Evolutionary conservation across 176 grass and related monocot genomes (phyloP), one percentile per base, ranked within the genome.

Genomic region (Eremochloa ophiuroides): DNA sequence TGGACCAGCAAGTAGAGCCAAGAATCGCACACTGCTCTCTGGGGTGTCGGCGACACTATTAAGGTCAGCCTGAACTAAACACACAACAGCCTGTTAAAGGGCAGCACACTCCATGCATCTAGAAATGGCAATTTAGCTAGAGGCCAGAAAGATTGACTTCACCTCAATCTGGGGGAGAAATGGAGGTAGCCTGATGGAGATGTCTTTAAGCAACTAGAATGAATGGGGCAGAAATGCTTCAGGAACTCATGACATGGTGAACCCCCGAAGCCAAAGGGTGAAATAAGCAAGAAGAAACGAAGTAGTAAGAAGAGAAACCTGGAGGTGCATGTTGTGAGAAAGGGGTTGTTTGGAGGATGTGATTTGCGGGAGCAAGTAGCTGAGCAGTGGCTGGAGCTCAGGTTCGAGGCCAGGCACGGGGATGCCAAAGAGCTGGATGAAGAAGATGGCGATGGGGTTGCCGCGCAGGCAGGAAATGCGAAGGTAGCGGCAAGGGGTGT

Each of bases 91-190:
- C 1, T 12, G 50, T 68, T 79, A 79, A 80, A 67, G 29, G 29
- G 47, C 39, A 74, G 15, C 11, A 13, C 27, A 62, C 23, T 62
- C 47, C 14, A 73, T 73, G 25, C 35, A 50, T 27, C 60, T 15
- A 77, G 64, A 82, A 72, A 37, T 56, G 15, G 8, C 42, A 89
- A 66, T 47, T 62, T 58, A 67, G 35, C 27, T 55, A 88, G 80
- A 67, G 66, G 65, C 41, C 34, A 30, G 48, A 69, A 80, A 39
- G 23, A 62, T 0, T 40, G 9, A 69, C 8, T 69, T 75, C 79
- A 98, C 95, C 95, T 98, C 95, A 85, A 98, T 91, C 28, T 98
- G 85, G 20, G 90, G 90, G n/a, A 98, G 90, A 83, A 94, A 98
- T 74, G 88, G 80, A 2, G 80, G 67, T 51, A 98, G 74, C 66